These are phyloP conservation scores for Blastobotrys serpentis DNA, from an alignment of 1,139 yeast species.

Conservation along the genomic window DNA sequence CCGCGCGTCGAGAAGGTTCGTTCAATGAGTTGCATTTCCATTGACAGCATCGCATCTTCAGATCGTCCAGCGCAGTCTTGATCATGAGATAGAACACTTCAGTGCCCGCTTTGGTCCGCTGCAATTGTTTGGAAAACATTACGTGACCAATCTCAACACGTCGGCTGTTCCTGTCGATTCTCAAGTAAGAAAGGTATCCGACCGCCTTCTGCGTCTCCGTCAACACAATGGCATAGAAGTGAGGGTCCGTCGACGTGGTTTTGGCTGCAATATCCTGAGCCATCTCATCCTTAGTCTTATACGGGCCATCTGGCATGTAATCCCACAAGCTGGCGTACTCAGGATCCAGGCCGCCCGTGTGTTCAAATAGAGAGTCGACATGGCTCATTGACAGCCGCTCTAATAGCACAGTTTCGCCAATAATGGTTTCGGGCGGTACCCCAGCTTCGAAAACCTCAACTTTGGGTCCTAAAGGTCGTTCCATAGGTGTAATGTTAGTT, in stretches of 20 bases:
- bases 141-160: slow-evolving; percentile 36
- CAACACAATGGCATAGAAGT: slow-evolving; percentile 30
- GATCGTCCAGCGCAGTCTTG: slow-evolving; percentile 32
- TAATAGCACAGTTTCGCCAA: slow-evolving; percentile 15
- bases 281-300: slow-evolving; percentile 18
- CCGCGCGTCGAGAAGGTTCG: slow-evolving; percentile 35
- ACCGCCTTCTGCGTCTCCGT: slow-evolving; percentile 28
- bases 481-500: too few species aligned
- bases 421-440: slow-evolving; percentile 7
- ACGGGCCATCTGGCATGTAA: slow-evolving; percentile 27
- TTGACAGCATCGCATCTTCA: slow-evolving; percentile 37
- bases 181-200: slow-evolving; percentile 32
- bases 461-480: slow-evolving; percentile 4
- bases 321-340: slow-evolving; percentile 24
- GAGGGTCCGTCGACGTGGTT: slow-evolving; percentile 19
- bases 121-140: slow-evolving; percentile 30
- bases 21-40: slow-evolving; percentile 39
- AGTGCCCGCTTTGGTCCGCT: slow-evolving; percentile 34
- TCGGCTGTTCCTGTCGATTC: slow-evolving; percentile 32
- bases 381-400: slow-evolving; percentile 22
- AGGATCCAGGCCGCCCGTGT: slow-evolving; percentile 16
- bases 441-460: neutral
- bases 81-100: slow-evolving; percentile 36
- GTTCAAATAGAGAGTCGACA: slow-evolving; percentile 22
- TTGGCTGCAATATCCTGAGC: slow-evolving; percentile 11